phyloP scores from a whole-genome alignment of 73 alveolate genomes.

The Paramecium octaurelia region DNA sequence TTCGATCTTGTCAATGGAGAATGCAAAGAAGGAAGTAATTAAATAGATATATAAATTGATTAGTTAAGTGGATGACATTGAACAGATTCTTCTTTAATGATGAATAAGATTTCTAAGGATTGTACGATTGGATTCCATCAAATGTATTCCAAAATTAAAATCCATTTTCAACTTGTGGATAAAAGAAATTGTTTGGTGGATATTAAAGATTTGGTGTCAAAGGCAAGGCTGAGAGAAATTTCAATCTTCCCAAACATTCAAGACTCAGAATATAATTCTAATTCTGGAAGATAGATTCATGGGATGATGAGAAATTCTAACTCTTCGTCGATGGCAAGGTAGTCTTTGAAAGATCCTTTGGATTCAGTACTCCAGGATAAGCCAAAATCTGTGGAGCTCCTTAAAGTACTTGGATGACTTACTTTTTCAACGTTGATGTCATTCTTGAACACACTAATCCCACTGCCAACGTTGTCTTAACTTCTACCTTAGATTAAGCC shows the following conservation, averaged over 20 bases:
- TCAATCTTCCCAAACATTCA: not conserved
- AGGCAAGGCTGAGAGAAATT: constrained; percentile 25
- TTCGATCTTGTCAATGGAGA: constrained; percentile 1
- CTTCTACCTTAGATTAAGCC: constrained; percentile 32
- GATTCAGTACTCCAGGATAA: constrained; percentile 45
- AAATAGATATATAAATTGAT: not conserved
- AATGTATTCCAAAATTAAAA: not conserved
- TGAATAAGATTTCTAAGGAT: constrained; percentile 19
- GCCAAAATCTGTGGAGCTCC: constrained; percentile 44
- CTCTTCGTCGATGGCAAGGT: constrained; percentile 14
- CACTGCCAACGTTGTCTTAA: not conserved
- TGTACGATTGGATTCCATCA: not conserved
- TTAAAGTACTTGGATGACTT: constrained; percentile 20
- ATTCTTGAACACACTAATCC: not conserved
- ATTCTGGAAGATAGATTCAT: constrained; percentile 23
- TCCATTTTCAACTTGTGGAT: constrained; percentile 25
- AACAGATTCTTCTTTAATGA: constrained; percentile 8
- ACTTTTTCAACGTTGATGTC: not conserved
- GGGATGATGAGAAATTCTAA: constrained; percentile 43
- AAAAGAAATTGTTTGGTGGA: constrained; percentile 21
- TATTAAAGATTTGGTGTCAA: not conserved
- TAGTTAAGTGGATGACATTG: constrained; percentile 1
- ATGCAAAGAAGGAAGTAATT: constrained; percentile 39
- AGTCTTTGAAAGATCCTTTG: not conserved
- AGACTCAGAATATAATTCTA: not conserved